Conservation (phyloP, 176 grass and related monocot genomes). For the Hsuehochloa calcarea region DNA sequence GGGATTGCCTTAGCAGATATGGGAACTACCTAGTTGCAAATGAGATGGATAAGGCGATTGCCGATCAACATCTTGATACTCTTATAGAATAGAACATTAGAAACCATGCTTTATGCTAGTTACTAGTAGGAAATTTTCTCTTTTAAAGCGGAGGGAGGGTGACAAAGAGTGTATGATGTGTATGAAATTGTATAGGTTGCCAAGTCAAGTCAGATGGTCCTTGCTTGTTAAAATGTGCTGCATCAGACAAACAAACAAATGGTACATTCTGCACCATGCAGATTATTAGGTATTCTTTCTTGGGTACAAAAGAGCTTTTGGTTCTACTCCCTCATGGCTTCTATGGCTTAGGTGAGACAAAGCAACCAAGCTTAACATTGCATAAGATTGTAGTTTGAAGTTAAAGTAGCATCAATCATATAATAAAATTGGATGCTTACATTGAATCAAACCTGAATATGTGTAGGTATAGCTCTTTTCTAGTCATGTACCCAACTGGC, state of each 20-base stretch:
- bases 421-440: not conserved
- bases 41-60: not conserved
- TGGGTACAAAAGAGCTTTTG: slow-evolving; percentile 57
- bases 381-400: not conserved
- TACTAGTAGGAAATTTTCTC: not conserved
- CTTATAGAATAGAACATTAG: not conserved
- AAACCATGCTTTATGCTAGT: not conserved
- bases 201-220: not conserved
- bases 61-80: not conserved
- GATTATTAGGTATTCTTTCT: slow-evolving; percentile 74
- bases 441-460: not conserved
- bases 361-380: not conserved
- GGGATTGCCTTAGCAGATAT: not conserved
- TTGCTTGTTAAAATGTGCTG: not conserved
- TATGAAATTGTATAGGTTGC: not conserved
- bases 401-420: not conserved
- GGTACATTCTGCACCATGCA: not conserved
- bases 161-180: not conserved
- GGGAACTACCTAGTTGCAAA: not conserved
- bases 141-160: not conserved
- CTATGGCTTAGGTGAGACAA: slow-evolving; percentile 59
- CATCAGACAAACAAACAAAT: not conserved
- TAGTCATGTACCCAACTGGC: slow-evolving; percentile 15
- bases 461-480: slow-evolving; percentile 21
- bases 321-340: slow-evolving; percentile 57